Evolutionary conservation across 1,284 basidiomycete species (phyloP).

Genomic region (Ceratorhiza oryzae-sativae): DNA sequence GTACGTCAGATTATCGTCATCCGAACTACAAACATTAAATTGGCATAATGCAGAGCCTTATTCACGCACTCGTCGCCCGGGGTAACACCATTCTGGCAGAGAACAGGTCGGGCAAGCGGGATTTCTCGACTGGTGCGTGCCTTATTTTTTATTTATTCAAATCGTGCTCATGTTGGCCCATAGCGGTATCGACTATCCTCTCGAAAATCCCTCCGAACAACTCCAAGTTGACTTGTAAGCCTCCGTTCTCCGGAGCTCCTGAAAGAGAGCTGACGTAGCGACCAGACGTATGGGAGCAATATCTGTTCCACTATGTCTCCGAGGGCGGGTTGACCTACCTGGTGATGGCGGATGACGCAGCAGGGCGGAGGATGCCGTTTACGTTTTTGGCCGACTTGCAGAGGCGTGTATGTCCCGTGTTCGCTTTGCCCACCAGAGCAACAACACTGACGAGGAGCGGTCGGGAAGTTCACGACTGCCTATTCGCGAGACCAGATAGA

Average conservation of each 20-base stretch:
- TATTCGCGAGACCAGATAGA: conserved; percentile 52
- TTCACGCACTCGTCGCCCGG: conserved; percentile 87
- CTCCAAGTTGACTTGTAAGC: conserved; percentile 84
- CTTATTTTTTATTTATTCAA: not conserved
- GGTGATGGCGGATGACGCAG: conserved; percentile 92
- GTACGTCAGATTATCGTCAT: not conserved
- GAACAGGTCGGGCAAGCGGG: conserved; percentile 75
- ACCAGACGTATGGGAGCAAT: conserved; percentile 89
- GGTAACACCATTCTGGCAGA: conserved; percentile 83
- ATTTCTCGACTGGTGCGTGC: conserved; percentile 80
- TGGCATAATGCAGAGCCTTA: conserved; percentile 55
- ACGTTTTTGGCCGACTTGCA: conserved; percentile 90
- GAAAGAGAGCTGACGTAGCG: not conserved
- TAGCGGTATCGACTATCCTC: conserved; percentile 89
- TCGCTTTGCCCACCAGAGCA: not conserved
- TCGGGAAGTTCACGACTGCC: conserved; percentile 63
- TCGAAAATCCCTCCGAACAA: conserved; percentile 94
- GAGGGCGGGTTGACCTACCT: conserved; percentile 87
- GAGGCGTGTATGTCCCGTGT: conserved; percentile 59
- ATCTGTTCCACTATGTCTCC: conserved; percentile 94
- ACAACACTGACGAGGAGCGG: not conserved
- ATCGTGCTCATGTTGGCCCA: conserved; percentile 41
- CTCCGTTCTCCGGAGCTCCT: not conserved
- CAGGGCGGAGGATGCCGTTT: conserved; percentile 91
- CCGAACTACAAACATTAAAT: not conserved